Conservation (phyloP, 2,329 filamentous ascomycete genomes). For the Calonectria multiphialidica region DNA sequence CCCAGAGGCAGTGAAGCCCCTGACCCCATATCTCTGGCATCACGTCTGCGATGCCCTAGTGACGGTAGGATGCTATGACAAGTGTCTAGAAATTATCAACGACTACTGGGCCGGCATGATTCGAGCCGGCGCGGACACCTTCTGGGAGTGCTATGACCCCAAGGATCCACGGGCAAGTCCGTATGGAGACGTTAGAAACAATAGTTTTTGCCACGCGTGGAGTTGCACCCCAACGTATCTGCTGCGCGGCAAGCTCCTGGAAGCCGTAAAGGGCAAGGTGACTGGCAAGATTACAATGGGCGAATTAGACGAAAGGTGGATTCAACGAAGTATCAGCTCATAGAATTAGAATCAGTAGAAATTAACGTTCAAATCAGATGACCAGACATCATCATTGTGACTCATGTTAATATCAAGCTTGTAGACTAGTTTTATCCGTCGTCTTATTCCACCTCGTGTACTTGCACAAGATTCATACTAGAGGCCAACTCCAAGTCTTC, state of each 20-base stretch:
- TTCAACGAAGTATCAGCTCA: conserved; percentile 13
- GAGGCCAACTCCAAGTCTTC: background rate
- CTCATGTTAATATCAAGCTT: background rate
- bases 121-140: conserved; percentile 26
- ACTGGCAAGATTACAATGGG: conserved; percentile 26
- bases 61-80: conserved; percentile 20
- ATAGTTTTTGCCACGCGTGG: conserved; percentile 34
- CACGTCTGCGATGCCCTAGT: conserved; percentile 30
- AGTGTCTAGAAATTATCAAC: conserved; percentile 24
- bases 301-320: conserved; percentile 23
- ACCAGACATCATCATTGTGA: background rate
- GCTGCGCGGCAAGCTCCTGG: conserved; percentile 14
- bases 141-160: conserved; percentile 33
- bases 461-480: background rate
- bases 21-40: conserved; percentile 32
- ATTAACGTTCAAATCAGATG: background rate
- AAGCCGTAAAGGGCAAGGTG: conserved; percentile 12
- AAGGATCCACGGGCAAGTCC: conserved; percentile 26
- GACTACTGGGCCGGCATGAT: conserved; percentile 34
- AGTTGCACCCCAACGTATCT: conserved; percentile 32
- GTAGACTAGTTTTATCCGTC: background rate
- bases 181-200: conserved; percentile 32
- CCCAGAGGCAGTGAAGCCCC: conserved; percentile 23
- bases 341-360: background rate
- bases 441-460: background rate